A percentile compares a stretch with the other conserved stretches of the same genome.
Evolutionary conservation across 352 stramenopile genomes (phyloP).

Genomic region (Pythium chondricola): DNA sequence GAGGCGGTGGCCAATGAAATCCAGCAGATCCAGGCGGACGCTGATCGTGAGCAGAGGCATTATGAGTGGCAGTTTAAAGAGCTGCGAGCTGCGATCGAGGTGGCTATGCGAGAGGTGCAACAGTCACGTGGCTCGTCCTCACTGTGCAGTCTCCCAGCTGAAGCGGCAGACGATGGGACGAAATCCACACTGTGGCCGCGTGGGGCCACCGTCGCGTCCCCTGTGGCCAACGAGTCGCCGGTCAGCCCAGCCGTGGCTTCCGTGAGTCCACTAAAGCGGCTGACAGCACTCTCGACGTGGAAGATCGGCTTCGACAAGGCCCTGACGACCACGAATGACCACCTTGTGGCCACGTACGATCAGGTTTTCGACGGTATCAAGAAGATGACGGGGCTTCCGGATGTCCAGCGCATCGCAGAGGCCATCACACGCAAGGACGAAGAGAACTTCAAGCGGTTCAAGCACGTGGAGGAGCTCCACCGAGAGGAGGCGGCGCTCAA

Average conservation of each 20-base stretch:
- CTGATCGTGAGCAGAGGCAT: constrained; percentile 42
- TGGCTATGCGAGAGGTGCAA: constrained; percentile 21
- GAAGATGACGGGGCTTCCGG: constrained; percentile 40
- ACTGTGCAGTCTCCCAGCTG: no score
- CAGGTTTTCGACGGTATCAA: constrained; percentile 58
- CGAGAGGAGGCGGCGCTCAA: constrained; percentile 48
- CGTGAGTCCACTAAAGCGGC: constrained; percentile 36
- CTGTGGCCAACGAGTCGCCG: neutral
- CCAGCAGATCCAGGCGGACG: constrained; percentile 33
- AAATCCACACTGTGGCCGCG: neutral
- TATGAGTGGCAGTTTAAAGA: constrained; percentile 67
- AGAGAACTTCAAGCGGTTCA: constrained; percentile 78
- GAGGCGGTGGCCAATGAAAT: constrained; percentile 43
- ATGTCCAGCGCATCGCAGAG: constrained; percentile 39
- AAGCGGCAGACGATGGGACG: no score
- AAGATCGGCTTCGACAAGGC: constrained; percentile 71
- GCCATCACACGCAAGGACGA: constrained; percentile 58
- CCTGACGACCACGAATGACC: constrained; percentile 37
- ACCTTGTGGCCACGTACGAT: constrained; percentile 50
- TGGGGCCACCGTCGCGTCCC: neutral
- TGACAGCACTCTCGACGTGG: constrained; percentile 57
- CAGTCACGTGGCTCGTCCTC: neutral
- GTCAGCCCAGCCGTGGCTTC: neutral
- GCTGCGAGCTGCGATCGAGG: constrained; percentile 49
- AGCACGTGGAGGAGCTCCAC: constrained; percentile 62